These are phyloP conservation scores for Geranium rotundifolium DNA, from an alignment of 345 rosid genomes.

Conservation along the genomic window DNA sequence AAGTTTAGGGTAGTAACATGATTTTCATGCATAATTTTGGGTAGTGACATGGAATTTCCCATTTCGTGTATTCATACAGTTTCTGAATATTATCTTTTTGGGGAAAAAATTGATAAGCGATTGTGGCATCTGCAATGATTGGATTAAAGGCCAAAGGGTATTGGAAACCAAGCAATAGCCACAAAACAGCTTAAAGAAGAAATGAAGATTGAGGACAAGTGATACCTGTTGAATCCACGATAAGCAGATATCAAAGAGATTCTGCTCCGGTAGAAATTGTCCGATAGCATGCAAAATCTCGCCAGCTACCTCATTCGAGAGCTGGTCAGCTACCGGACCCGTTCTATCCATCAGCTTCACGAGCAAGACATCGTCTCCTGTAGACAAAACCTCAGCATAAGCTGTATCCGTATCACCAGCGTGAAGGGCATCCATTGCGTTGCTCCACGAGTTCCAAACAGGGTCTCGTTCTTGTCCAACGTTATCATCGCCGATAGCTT, in stretches of 20 bases:
- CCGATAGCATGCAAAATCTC: slow-evolving; percentile 62
- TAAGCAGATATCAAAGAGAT: slow-evolving; percentile 68
- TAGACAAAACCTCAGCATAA: slow-evolving; percentile 66
- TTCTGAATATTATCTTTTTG: no score
- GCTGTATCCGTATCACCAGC: slow-evolving; percentile 85
- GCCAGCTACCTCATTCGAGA: slow-evolving; percentile 65
- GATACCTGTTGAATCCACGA: slow-evolving; percentile 98
- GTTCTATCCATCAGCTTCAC: slow-evolving; percentile 92
- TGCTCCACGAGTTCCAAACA: slow-evolving; percentile 82
- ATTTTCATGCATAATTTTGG: no score
- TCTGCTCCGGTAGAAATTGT: slow-evolving; percentile 73
- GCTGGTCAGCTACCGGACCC: slow-evolving; percentile 80
- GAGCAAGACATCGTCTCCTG: slow-evolving; percentile 75
- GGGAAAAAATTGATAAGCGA: no score
- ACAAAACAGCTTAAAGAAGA: slow-evolving; percentile 3
- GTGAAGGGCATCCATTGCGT: slow-evolving; percentile 85
- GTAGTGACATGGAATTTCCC: no score
- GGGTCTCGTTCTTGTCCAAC: slow-evolving; percentile 65
- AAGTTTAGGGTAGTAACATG: no score
- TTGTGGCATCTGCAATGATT: no score
- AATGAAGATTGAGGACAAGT: slow-evolving; percentile 1
- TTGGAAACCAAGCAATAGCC: background rate
- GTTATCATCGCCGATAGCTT: slow-evolving; percentile 71
- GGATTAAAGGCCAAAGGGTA: no score
- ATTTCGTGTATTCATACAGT: no score